A percentile compares a stretch with the other conserved stretches of the same genome.
phyloP scores from a whole-genome alignment of 345 rosid species.

The Raphanus sativus region DNA sequence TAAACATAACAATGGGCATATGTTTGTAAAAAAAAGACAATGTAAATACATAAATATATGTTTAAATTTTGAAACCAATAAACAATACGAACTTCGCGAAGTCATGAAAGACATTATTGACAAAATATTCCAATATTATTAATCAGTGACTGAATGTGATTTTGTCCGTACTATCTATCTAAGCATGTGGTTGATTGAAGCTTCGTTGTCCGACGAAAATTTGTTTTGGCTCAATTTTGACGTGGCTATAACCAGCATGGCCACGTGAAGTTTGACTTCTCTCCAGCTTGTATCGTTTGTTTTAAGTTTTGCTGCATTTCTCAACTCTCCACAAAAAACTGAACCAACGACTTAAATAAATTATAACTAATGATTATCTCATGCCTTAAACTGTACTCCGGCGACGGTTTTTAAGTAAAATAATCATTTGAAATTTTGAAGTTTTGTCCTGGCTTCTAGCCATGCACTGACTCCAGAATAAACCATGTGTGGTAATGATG shows the following conservation, averaged over 20 bases:
- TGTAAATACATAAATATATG: neutral
- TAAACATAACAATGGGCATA: neutral
- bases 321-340: conserved; percentile 1
- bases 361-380: neutral
- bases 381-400: neutral
- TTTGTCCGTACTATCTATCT: conserved; percentile 3
- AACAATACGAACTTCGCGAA: neutral
- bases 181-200: conserved; percentile 34
- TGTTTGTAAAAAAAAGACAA: neutral
- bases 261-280: conserved; percentile 30
- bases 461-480: neutral
- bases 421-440: neutral
- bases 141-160: neutral
- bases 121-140: neutral
- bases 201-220: conserved; percentile 29
- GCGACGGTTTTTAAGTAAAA: conserved; percentile 11
- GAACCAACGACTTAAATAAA: neutral
- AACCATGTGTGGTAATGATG: neutral
- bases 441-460: neutral
- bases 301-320: conserved; percentile 5
- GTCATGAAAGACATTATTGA: neutral
- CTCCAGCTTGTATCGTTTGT: neutral
- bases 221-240: neutral
- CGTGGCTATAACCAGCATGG: conserved; percentile 18
- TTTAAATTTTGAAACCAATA: neutral